Conservation (phyloP, 2,329 filamentous ascomycete genomes). For the Aspergillus carbonarius region DNA sequence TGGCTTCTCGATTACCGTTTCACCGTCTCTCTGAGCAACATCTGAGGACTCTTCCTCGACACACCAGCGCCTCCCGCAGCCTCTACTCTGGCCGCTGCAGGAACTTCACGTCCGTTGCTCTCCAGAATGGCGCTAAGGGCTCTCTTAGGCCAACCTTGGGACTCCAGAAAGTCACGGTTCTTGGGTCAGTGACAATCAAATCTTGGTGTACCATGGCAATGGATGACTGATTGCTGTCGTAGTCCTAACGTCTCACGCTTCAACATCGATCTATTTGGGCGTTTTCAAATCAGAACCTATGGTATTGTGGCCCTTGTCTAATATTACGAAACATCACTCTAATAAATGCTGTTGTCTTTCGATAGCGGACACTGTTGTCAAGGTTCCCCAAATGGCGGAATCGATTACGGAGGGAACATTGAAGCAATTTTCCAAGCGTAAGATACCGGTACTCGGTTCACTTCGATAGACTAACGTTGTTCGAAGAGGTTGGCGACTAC, state of each 20-base stretch:
- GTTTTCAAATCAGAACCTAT: constrained; percentile 37
- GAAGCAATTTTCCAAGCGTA: constrained; percentile 88
- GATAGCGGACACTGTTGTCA: constrained; percentile 75
- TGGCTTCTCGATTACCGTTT: constrained; percentile 43
- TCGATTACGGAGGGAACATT: constrained; percentile 97
- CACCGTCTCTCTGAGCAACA: constrained; percentile 35
- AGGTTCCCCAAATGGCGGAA: constrained; percentile 97
- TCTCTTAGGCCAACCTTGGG: constrained; percentile 17
- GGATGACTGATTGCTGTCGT: neutral
- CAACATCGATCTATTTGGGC: constrained; percentile 26
- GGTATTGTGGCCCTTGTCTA: constrained; percentile 23
- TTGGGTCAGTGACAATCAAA: constrained; percentile 24
- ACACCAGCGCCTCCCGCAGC: constrained; percentile 27
- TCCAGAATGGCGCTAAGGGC: constrained; percentile 16
- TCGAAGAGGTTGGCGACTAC: constrained; percentile 76
- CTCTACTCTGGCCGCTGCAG: constrained; percentile 21
- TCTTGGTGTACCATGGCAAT: neutral
- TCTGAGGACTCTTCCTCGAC: constrained; percentile 30
- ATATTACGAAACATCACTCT: neutral
- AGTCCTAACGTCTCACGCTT: constrained; percentile 22
- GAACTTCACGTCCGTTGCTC: constrained; percentile 27
- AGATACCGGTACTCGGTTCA: constrained; percentile 19
- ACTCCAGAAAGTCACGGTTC: constrained; percentile 23
- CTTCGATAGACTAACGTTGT: neutral
- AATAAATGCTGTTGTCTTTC: neutral